A percentile compares a stretch with the other conserved stretches of the same genome.
phyloP scores from a whole-genome alignment of 1,139 yeast genomes.

The Kluyveromyces sp. region DNA sequence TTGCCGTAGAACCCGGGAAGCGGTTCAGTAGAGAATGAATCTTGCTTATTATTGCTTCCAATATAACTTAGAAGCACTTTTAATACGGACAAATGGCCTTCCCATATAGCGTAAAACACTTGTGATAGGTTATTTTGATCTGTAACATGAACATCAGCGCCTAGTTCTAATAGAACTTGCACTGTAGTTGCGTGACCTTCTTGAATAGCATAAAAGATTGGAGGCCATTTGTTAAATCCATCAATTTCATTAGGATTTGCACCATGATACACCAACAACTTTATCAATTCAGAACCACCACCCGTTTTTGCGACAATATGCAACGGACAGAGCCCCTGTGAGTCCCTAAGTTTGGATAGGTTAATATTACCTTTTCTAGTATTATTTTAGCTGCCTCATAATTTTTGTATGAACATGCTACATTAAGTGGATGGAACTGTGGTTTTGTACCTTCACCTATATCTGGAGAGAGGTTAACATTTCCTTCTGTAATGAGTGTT shows the following conservation, averaged over 20 bases:
- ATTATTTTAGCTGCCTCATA: constrained; percentile 61
- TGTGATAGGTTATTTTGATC: constrained; percentile 85
- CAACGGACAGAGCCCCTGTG: constrained; percentile 81
- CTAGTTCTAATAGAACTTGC: constrained; percentile 53
- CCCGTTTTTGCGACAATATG: constrained; percentile 78
- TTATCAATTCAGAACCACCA: constrained; percentile 65
- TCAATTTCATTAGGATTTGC: constrained; percentile 76
- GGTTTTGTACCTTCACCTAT: constrained; percentile 43
- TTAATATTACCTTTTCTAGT: constrained; percentile 32
- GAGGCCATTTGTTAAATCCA: constrained; percentile 88
- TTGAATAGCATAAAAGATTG: constrained; percentile 81
- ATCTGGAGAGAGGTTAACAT: constrained; percentile 51
- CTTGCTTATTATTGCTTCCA: neutral
- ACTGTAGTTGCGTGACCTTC: constrained; percentile 77
- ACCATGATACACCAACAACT: constrained; percentile 60
- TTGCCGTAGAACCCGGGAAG: neutral
- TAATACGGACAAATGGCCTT: constrained; percentile 77
- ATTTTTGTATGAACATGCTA: constrained; percentile 85
- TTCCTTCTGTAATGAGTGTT: constrained; percentile 31
- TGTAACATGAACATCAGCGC: constrained; percentile 63
- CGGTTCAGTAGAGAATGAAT: neutral
- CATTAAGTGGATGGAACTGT: constrained; percentile 73
- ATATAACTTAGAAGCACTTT: constrained; percentile 47
- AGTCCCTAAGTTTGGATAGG: constrained; percentile 49
- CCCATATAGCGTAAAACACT: constrained; percentile 85